These are phyloP conservation scores for Candida awuae DNA, from an alignment of 805 yeast genomes.

Conservation along the genomic window DNA sequence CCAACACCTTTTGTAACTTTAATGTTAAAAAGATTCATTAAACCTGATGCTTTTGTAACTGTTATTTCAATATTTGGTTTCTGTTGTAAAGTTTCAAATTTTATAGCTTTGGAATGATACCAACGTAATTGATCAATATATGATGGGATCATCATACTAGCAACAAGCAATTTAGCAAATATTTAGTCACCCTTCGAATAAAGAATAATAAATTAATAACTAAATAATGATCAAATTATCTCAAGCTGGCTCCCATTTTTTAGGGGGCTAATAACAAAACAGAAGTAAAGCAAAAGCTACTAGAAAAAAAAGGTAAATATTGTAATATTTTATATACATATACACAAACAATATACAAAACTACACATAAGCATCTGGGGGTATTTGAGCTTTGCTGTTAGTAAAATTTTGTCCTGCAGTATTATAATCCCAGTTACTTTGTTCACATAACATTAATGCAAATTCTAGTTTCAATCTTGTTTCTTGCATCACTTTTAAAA, in stretches of 20 bases:
- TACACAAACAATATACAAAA: too few relatives aligned
- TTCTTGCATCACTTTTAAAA: slow-evolving; percentile 56
- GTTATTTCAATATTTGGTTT: too few relatives aligned
- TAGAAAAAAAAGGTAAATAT: too few relatives aligned
- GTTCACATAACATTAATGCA: slow-evolving; percentile 76
- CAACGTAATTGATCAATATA: slow-evolving; percentile 5
- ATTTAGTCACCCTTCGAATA: too few relatives aligned
- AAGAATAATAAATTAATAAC: too few relatives aligned
- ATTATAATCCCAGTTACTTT: slow-evolving; percentile 75
- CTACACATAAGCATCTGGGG: slow-evolving; percentile 44
- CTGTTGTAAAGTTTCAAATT: neutral
- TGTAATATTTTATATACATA: neutral
- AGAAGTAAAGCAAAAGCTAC: too few relatives aligned
- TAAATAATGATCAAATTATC: too few relatives aligned
- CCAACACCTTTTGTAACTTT: neutral
- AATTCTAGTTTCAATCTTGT: slow-evolving; percentile 75
- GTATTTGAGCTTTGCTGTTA: slow-evolving; percentile 47
- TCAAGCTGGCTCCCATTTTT: too few relatives aligned
- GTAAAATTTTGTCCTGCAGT: slow-evolving; percentile 64
- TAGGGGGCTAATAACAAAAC: too few relatives aligned
- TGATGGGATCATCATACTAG: neutral
- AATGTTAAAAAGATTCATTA: neutral
- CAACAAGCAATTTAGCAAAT: neutral
- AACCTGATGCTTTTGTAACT: too few relatives aligned
- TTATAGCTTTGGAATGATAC: slow-evolving; percentile 6